Evolutionary conservation across 1,284 basidiomycete species (phyloP), one percentile per base, ranked within the genome.

Genomic region (Microbotryum saponariae): DNA sequence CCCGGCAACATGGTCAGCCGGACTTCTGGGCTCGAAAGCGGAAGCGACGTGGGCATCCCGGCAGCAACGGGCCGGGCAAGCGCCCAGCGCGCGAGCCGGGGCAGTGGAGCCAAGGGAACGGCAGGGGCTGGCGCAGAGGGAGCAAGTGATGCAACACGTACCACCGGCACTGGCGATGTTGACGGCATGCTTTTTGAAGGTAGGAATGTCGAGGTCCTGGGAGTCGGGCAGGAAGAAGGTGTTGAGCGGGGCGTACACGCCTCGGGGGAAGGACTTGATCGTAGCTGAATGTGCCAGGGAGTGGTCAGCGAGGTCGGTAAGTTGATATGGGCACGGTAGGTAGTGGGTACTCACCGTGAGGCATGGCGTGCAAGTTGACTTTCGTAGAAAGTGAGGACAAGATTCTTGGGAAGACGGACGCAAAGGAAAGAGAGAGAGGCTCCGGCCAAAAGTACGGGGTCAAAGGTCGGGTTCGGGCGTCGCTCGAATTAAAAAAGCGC

Each of bases 201-300:
- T 63, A 1, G 55, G 55, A 18, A 67, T 16, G 56, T 69, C 63
- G 49, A 69, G 54, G 23, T 62, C 61, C 27, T 58, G 50, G 21
- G 52, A 54, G 16, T 51, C 51, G 50, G 33, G 46, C 16, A 50
- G 6, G 55, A 33, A 67, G 57, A 63, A 61, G 27, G 67, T 61
- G 50, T 51, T 59, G 33, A 69, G n/a, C 3, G 67, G 67, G 0
- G 63, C 61, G 56, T 67, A 67, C 25, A 69, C 62, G 18, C 67
- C 65, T 16, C 51, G 44, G 14, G 61, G 58, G 21, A 66, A 44
- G n/a, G 37, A 12, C 51, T 21, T 46, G 25, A 31, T 44, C 51
- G 58, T 52, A 54, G 33, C 20, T 37, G 16, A n/a, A n/a, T 3
- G 58, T 27, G 42, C 25, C 23, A 29, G 49, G 20, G 16, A n/a